phyloP scores from a whole-genome alignment of 192 early-diverging fungal genomes.

The Coemansia sp. region DNA sequence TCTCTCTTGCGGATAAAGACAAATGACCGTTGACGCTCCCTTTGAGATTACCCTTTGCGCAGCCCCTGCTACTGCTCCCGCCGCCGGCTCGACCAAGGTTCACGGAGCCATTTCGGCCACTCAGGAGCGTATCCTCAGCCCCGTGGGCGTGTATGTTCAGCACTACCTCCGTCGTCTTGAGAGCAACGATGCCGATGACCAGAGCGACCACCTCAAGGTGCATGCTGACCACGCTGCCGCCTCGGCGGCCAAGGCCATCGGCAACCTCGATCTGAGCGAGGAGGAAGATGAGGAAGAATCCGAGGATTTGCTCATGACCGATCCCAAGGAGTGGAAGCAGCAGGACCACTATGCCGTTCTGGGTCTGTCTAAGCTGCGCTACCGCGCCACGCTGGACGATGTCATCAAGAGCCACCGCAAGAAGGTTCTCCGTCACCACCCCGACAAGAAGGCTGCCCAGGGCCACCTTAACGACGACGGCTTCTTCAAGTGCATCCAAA shows the following conservation, averaged over 20 bases:
- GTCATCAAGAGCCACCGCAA: slow-evolving; percentile 84
- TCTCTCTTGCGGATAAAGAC: neutral
- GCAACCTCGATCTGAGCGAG: slow-evolving; percentile 56
- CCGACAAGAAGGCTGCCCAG: slow-evolving; percentile 93
- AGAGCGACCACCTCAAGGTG: slow-evolving; percentile 32
- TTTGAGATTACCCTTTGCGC: slow-evolving; percentile 35
- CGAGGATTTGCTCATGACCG: slow-evolving; percentile 67
- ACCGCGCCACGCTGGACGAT: slow-evolving; percentile 87
- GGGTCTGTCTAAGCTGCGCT: slow-evolving; percentile 86
- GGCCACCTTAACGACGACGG: slow-evolving; percentile 80
- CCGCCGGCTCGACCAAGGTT: slow-evolving; percentile 25
- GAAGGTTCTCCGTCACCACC: slow-evolving; percentile 98
- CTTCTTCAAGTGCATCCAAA: slow-evolving; percentile 99
- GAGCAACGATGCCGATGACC: slow-evolving; percentile 12
- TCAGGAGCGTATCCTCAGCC: slow-evolving; percentile 34
- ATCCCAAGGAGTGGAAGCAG: slow-evolving; percentile 94
- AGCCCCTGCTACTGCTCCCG: slow-evolving; percentile 26
- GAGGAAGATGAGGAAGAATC: slow-evolving; percentile 85
- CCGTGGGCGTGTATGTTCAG: slow-evolving; percentile 50
- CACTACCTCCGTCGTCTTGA: slow-evolving; percentile 46
- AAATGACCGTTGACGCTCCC: slow-evolving; percentile 28
- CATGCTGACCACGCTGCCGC: slow-evolving; percentile 36
- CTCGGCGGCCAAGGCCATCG: slow-evolving; percentile 43
- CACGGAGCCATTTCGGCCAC: slow-evolving; percentile 25
- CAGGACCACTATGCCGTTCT: slow-evolving; percentile 98